Evolutionary conservation across 2,329 filamentous ascomycete genomes (phyloP), one percentile per base, ranked within the genome.

Genomic region (Aureobasidium sp.): DNA sequence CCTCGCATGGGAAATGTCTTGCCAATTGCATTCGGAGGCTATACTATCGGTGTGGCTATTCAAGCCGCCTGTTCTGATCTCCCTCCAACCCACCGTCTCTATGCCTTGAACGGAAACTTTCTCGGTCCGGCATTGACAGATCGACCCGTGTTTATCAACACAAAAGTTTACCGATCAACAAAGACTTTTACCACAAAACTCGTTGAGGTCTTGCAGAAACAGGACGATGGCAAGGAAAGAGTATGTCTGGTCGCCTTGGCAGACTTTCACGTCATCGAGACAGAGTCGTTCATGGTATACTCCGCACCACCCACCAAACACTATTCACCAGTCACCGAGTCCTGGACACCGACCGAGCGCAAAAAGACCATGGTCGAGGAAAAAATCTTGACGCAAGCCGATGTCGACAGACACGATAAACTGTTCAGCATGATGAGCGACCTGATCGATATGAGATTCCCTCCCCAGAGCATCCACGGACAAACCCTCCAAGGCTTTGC

Each of bases 131-230:
- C 78, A 2, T 69, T 72, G 20, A 77, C 71, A 0, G 74, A 77
- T 29, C 70, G 73, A 22, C 74, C 73, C 17, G 64, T 81, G 1
- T 66, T 67, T 39, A 75, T 73, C 56, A 71, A 65, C 3, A 76
- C 80, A 1, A 68, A 70, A 20, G 66, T 64, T 17, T 71, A 75
- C 1, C 73, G 80, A 14, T 74, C 77, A 53, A 81, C 80, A 1
- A 72, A 76, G 15, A 77, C 78, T 0, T 82, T 82, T 60, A 75
- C 76, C 2, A 82, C 80, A 0, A 72, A 79, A 2, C 71, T 77
- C 4, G 75, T 82, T 3, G 72, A 78, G 63, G 73, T 81, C 31
- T 74, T 70, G 56, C 80, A 82, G 62, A 65, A 69, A 27, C 72
- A 72, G 20, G 67, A 74, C 0, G 69, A 76, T 53, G 76, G 75